These are phyloP conservation scores for Crithidia acanthocephali DNA, from an alignment of 208 protist species.

Conservation along the genomic window DNA sequence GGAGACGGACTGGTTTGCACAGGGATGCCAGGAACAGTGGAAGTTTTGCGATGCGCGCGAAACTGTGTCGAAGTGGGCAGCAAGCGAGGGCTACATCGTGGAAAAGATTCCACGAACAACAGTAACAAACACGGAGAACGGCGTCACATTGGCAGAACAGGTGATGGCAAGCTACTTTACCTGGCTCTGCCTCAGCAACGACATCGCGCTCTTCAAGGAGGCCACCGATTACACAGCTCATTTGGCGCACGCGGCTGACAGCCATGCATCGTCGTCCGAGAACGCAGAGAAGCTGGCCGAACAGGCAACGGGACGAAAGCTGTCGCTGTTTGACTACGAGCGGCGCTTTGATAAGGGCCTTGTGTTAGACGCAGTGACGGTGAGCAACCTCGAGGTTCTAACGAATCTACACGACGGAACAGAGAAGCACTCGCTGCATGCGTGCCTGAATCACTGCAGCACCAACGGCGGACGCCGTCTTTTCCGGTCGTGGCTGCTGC, in stretches of 20 bases:
- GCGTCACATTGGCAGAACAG: slow-evolving; percentile 14
- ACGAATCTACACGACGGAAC: slow-evolving; percentile 80
- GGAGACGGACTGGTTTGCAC: slow-evolving; percentile 8
- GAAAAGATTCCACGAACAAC: slow-evolving; percentile 34
- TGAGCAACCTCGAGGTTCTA: slow-evolving; percentile 83
- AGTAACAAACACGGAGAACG: background rate
- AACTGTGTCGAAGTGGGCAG: slow-evolving; percentile 51
- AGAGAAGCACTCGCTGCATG: slow-evolving; percentile 70
- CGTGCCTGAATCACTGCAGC: slow-evolving; percentile 67
- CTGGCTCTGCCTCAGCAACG: slow-evolving; percentile 40
- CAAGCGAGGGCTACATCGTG: slow-evolving; percentile 62
- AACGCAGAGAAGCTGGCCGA: too few relatives aligned
- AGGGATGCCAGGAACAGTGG: background rate
- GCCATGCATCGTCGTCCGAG: background rate
- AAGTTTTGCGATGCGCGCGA: slow-evolving; percentile 9
- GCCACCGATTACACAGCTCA: slow-evolving; percentile 61
- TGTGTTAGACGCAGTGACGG: slow-evolving; percentile 67
- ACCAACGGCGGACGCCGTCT: slow-evolving; percentile 85
- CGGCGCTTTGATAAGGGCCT: slow-evolving; percentile 66
- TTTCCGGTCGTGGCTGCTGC: slow-evolving; percentile 84
- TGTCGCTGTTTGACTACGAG: slow-evolving; percentile 48
- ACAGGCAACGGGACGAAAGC: background rate
- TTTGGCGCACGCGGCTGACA: slow-evolving; percentile 13
- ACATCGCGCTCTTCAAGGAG: slow-evolving; percentile 51
- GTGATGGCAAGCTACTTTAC: slow-evolving; percentile 62